Evolutionary conservation across 805 yeast genomes (phyloP), one percentile per base, ranked within the genome.

Genomic region (Spathaspora girioi): DNA sequence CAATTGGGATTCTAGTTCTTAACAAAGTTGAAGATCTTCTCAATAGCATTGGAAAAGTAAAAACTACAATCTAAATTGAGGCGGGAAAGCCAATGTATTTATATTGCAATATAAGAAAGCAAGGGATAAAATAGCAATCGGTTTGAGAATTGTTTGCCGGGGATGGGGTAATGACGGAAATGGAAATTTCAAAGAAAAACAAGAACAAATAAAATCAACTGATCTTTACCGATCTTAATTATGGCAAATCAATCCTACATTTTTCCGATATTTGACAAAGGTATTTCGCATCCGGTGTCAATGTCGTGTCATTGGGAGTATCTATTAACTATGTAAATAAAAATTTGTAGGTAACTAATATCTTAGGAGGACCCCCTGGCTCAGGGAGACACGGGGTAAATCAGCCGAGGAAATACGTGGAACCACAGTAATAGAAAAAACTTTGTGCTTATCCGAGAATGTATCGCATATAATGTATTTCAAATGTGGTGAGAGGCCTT

Each of bases 21-120:
- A 42, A 42, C 31, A 45, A 20, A 35, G 47, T 17, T 35, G 26
- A 19, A n/a, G 47, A 18, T 31, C 47, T 45, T 45, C 47, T 45
- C 23, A 17, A 14, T 18, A 45, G 38, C 47, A 45, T 45, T 45
- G 40, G 47, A 23, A 42, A 23, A 19, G n/a, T 23, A 20, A 42
- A 42, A 26, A 23, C 17, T 32, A 8, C 38, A 3, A 35, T 17
- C 9, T 11, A 35, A 35, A 14, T 12, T n/a, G 14, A 15, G 15
- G 40, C 15, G 8, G 40, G 18, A 35, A 35, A 35, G 7, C 17
- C 11, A 35, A 18, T 14, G 17, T 35, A 35, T 35, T 35, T 35
- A 35, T 35, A 35, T 2, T 35, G 11, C 5, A 35, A n/a, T 15
- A n/a, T 15, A 35, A 35, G 18, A 31, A 10, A 14, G 35, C n/a